Conservation (phyloP, 2,329 filamentous ascomycete species). For the Gnomoniopsis smithogilvyi region DNA sequence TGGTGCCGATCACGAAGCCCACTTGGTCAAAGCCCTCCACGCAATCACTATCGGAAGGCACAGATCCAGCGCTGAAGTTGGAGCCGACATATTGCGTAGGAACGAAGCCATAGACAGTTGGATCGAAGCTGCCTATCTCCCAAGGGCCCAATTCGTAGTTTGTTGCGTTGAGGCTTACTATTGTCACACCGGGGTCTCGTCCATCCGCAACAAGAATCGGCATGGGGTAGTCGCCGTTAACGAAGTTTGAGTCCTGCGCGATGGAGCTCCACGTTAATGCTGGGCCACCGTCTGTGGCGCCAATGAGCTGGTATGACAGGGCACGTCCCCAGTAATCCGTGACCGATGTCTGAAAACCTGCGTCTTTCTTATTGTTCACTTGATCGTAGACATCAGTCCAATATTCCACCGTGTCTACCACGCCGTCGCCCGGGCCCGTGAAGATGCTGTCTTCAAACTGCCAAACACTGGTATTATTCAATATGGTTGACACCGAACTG, state of each 20-base stretch:
- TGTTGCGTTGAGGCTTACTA: slow-evolving; percentile 53
- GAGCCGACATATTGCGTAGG: slow-evolving; percentile 59
- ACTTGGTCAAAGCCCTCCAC: slow-evolving; percentile 78
- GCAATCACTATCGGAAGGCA: slow-evolving; percentile 58
- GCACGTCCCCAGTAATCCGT: slow-evolving; percentile 91
- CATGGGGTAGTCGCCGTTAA: slow-evolving; percentile 40
- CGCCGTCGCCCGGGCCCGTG: slow-evolving; percentile 25
- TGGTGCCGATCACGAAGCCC: slow-evolving; percentile 83
- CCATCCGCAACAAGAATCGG: slow-evolving; percentile 49
- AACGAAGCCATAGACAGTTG: slow-evolving; percentile 56
- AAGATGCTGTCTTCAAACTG: slow-evolving; percentile 34
- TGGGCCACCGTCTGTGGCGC: slow-evolving; percentile 70
- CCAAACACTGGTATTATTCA: slow-evolving; percentile 38
- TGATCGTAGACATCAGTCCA: slow-evolving; percentile 55
- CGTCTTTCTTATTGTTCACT: slow-evolving; percentile 59
- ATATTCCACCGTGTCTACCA: slow-evolving; percentile 43
- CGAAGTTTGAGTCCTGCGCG: slow-evolving; percentile 40
- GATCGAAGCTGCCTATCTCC: slow-evolving; percentile 65
- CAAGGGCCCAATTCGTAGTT: slow-evolving; percentile 65
- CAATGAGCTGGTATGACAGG: slow-evolving; percentile 81
- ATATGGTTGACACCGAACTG: slow-evolving; percentile 59
- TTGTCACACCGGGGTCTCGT: slow-evolving; percentile 39
- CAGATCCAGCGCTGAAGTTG: slow-evolving; percentile 49
- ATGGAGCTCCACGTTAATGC: slow-evolving; percentile 77
- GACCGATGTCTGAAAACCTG: slow-evolving; percentile 66